phyloP scores from a whole-genome alignment of 2,329 filamentous ascomycete genomes.

The Fusarium chaquense region DNA sequence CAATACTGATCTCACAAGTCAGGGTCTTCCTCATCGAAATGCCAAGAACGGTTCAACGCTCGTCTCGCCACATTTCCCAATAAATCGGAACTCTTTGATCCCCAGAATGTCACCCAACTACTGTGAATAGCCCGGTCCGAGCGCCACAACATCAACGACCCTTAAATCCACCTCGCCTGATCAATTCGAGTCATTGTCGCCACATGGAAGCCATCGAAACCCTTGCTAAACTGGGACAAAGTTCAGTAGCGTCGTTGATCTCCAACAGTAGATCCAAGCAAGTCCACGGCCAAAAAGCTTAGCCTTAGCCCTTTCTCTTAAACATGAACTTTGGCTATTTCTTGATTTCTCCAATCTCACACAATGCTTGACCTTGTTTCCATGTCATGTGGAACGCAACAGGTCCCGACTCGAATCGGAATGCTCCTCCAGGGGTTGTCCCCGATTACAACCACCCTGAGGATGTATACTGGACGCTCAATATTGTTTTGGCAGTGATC shows the following conservation, averaged over 20 bases:
- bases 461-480: constrained; percentile 41
- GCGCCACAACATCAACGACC: constrained; percentile 17
- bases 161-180: background rate
- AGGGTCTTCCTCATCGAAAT: background rate
- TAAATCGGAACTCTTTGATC: background rate
- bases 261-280: constrained; percentile 1
- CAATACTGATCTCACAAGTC: background rate
- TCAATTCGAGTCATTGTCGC: constrained; percentile 18
- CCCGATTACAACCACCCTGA: constrained; percentile 32
- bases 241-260: constrained; percentile 29
- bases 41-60: background rate
- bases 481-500: constrained; percentile 25
- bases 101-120: background rate
- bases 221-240: background rate
- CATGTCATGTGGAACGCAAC: constrained; percentile 44
- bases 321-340: background rate
- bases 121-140: background rate
- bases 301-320: background rate
- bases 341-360: background rate
- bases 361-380: constrained; percentile 9
- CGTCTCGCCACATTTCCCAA: background rate
- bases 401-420: constrained; percentile 43
- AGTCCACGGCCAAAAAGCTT: background rate
- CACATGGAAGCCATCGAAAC: constrained; percentile 9
- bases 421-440: constrained; percentile 36